Evolutionary conservation across 1,284 basidiomycete genomes (phyloP).

Genomic region (Salmacisia buchloeana): DNA sequence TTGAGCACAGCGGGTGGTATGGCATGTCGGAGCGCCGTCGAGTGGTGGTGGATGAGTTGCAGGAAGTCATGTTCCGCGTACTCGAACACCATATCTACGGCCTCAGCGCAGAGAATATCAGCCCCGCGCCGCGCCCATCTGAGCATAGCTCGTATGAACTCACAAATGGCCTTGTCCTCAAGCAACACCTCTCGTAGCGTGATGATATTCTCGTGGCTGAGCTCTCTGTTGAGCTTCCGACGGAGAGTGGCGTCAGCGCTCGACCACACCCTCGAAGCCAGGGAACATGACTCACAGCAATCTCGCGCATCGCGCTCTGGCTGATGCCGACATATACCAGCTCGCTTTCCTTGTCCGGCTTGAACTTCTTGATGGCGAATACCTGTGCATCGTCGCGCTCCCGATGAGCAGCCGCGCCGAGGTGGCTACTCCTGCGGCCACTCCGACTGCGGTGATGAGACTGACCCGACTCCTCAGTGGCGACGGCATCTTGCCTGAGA

Average conservation of each 20-base stretch:
- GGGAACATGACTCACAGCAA: conserved; percentile 63
- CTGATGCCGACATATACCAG: conserved; percentile 85
- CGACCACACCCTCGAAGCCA: neutral
- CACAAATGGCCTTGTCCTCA: conserved; percentile 74
- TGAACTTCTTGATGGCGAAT: conserved; percentile 99
- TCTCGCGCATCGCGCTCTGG: conserved; percentile 92
- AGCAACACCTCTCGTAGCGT: conserved; percentile 88
- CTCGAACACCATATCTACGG: conserved; percentile 80
- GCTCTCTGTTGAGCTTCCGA: conserved; percentile 79
- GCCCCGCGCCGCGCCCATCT: neutral
- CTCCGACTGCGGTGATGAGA: neutral
- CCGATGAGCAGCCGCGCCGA: neutral
- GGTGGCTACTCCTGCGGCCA: neutral
- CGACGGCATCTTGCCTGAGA: conserved; percentile 25
- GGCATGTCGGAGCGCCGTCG: conserved; percentile 72
- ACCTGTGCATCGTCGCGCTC: conserved; percentile 17
- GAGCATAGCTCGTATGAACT: neutral
- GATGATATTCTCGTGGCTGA: conserved; percentile 86
- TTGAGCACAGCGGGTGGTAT: conserved; percentile 78
- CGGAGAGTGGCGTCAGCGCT: neutral
- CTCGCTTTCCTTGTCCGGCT: conserved; percentile 73
- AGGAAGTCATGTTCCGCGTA: conserved; percentile 87
- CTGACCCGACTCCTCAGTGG: neutral
- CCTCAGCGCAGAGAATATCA: neutral
- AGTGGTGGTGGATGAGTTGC: conserved; percentile 97